phyloP scores from a whole-genome alignment of 108 stramenopile genomes.

The Tribonema minus region DNA sequence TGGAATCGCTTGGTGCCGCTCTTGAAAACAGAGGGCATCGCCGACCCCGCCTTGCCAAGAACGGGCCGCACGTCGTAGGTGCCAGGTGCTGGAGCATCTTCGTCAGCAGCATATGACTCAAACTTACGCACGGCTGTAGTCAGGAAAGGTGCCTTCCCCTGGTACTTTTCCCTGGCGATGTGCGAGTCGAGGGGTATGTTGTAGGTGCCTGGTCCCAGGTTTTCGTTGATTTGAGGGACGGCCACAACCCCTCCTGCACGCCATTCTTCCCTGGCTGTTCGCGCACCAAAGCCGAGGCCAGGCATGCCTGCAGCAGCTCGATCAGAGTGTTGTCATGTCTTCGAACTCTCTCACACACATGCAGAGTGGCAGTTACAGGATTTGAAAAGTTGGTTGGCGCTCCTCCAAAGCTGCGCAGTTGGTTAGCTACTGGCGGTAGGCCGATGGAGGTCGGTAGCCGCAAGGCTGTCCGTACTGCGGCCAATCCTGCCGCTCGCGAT shows the following conservation, averaged over 20 bases:
- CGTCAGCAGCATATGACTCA: constrained; percentile 1
- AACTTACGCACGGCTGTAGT: constrained; percentile 28
- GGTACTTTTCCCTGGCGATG: background rate
- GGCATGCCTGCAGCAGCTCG: constrained; percentile 20
- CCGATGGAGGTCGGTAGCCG: too few relatives aligned
- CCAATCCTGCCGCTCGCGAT: too few relatives aligned
- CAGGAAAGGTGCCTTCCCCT: constrained; percentile 34
- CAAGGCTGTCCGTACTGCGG: too few relatives aligned
- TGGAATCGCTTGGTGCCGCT: constrained; percentile 13
- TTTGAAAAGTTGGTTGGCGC: too few relatives aligned
- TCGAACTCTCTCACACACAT: too few relatives aligned
- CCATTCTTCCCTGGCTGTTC: constrained; percentile 37
- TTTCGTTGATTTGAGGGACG: background rate
- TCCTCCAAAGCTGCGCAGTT: too few relatives aligned
- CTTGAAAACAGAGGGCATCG: too few relatives aligned
- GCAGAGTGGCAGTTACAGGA: too few relatives aligned
- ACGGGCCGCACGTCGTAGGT: background rate
- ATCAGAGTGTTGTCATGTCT: too few relatives aligned
- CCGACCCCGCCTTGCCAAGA: too few relatives aligned
- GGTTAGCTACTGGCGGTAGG: too few relatives aligned
- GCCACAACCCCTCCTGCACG: constrained; percentile 32
- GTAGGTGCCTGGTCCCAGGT: background rate
- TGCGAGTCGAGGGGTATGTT: background rate
- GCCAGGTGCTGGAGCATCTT: constrained; percentile 26
- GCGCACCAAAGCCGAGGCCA: constrained; percentile 24